Percentiles rank a stretch among this genome's conserved stretches.
These are phyloP conservation scores for Pyronema domesticum DNA, from an alignment of 495 filamentous ascomycete species.

Conservation along the genomic window DNA sequence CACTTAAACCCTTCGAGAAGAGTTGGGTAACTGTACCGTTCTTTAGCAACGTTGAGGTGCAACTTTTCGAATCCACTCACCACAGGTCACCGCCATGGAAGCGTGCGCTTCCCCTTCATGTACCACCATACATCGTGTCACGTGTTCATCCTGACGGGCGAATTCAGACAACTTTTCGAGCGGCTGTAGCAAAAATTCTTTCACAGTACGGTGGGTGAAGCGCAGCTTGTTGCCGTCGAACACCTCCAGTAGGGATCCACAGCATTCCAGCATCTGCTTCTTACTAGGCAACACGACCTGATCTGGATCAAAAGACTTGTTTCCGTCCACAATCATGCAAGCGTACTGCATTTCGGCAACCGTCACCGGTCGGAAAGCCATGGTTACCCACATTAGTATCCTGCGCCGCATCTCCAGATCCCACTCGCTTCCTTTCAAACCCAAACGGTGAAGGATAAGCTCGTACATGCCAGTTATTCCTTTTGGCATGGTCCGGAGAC, in stretches of 20 bases:
- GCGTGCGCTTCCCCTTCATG: background rate
- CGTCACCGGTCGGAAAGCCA: slow-evolving; percentile 4
- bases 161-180: background rate
- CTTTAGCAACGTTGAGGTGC: background rate
- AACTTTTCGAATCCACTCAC: background rate
- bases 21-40: slow-evolving; percentile 1
- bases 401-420: background rate
- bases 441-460: slow-evolving; percentile 3
- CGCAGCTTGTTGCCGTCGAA: slow-evolving; percentile 2
- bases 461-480: slow-evolving; percentile 6
- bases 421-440: background rate
- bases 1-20: background rate
- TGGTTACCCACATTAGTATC: slow-evolving; percentile 2
- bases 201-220: slow-evolving; percentile 7
- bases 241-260: slow-evolving; percentile 4
- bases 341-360: background rate
- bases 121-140: background rate
- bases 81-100: background rate
- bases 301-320: slow-evolving; percentile 5
- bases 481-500: slow-evolving; percentile 4
- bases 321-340: background rate
- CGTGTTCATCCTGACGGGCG: background rate
- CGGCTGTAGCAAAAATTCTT: slow-evolving; percentile 8
- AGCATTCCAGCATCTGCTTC: background rate
- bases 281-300: background rate